Base-by-base conservation (phyloP, 2,329 filamentous ascomycete species). In the Aspergillus felis region DNA sequence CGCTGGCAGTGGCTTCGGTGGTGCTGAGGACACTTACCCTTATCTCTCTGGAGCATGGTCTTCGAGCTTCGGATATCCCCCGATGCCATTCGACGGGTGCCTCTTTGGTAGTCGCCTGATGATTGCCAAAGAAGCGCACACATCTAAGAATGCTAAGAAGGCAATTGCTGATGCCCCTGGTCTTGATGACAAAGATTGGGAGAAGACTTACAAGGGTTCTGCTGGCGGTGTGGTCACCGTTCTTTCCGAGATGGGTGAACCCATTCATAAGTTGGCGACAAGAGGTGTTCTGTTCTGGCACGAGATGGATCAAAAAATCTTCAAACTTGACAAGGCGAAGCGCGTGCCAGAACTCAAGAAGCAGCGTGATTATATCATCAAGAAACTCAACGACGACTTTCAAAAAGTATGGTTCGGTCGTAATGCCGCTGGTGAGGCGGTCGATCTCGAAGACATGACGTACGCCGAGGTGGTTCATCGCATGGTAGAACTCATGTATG, bases 221-320 rank as follows among this genome's bases (percentile, higher is more conserved):
- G 89, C 92, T 57, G 94, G 94, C 68, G 94, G 94, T 73, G 87
- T 99, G 62, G 93, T 99, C 68, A 99, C 94, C 28, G 94, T 99
- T 51, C 87, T 92, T 63, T 99, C 94, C 1, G 94, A 99, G 78
- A 99, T 99, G 95, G 95, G 94, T 49, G 94, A 99, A 81, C 95
- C 94, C 5, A 99, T 99, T 61, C 94, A 99, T 82, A 99, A 99
- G 81, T 85, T 99, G 58, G 95, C 94, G 17, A 99, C 94, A 51
- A 89, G 95, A 58, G 94, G 94, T 84, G 92, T 99, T 50, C 82
- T 86, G 55, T 96, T 99, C 82, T 99, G 94, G 94, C 88, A 92
- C 51, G 95, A 99, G 79, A 96, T 99, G 92, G 94, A 99, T 71
- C 86, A 95, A 76, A 97, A 96, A 79, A 97, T 99, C 69, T 99